Evolutionary conservation across 352 stramenopile genomes (phyloP), one percentile per base, ranked within the genome.

Genomic region (Pythium sukuiense): DNA sequence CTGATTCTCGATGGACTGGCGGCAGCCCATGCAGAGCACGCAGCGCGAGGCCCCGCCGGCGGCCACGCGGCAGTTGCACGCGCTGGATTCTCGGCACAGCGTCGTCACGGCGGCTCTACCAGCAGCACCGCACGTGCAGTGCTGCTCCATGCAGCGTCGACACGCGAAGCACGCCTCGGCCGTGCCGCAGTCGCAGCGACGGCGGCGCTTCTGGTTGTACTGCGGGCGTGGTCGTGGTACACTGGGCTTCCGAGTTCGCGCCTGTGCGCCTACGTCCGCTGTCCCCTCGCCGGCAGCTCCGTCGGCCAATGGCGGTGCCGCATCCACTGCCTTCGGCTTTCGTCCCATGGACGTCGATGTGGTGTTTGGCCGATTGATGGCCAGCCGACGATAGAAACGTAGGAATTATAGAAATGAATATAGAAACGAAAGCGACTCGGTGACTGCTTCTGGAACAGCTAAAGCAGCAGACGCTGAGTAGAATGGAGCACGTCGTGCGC

Each of bases 401-500:
- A 26, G 55, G 55, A 29, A 52, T 56, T 24, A 55, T 63, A 32
- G 29, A 55, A 56, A 52, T 61, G 5, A 9, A 41, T 9, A 50
- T 64, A 70, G 63, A 64, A 57, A 65, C 39, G 8, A 50, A 54
- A 57, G 63, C 43, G 58, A 50, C 18, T 48, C 11, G 29, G 11
- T 20, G 6, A 14, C 13, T 30, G 45, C 45, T 52, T 52, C 45
- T 52, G 45, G 45, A 29, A 52, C n/a, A 27, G 24, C 45, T 13
- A 3, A 5, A 37, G 20, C 49, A 48, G 7, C 20, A 18, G 6
- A 39, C 33, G 53, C 20, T 24, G 20, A 61, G 8, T 24, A 67
- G 3, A 20, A 92, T 92, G 84, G 84, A 92, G 71, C 79, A 89
- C 70, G 78, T 93, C 29, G 91, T 92, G 75, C 79, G 86, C 37